Evolutionary conservation across 1,284 basidiomycete genomes (phyloP).

Genomic region (Tranzscheliella williamsii): DNA sequence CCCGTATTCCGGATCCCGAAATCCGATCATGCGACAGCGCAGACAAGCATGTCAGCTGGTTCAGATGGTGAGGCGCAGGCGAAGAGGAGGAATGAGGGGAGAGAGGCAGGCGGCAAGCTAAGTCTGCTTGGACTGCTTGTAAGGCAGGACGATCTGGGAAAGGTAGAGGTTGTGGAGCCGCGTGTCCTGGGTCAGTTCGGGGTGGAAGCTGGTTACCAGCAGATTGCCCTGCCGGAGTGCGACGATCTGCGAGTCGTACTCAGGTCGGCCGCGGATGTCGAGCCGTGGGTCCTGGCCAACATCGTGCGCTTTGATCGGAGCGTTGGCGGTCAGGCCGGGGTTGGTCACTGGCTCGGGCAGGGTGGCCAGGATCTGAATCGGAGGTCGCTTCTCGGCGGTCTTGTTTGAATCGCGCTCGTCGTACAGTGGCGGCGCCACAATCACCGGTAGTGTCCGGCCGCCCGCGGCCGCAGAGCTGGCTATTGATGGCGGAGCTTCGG

Average conservation of each 20-base stretch:
- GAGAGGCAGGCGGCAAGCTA: too few species aligned
- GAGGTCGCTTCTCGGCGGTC: conserved; percentile 31
- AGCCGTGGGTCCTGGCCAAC: conserved; percentile 13
- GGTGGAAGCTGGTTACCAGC: conserved; percentile 89
- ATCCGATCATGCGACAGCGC: too few species aligned
- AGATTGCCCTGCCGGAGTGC: conserved; percentile 83
- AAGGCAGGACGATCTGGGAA: conserved; percentile 23
- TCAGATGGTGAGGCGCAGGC: too few species aligned
- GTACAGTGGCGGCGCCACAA: conserved; percentile 45
- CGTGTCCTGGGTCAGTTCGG: conserved; percentile 83
- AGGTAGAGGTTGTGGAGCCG: conserved; percentile 89
- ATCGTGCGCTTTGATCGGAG: conserved; percentile 8
- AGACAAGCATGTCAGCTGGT: too few species aligned
- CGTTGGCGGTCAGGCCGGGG: conserved; percentile 18
- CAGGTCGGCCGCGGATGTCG: conserved; percentile 24
- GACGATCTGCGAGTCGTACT: conserved; percentile 70
- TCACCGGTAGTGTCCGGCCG: conserved; percentile 13
- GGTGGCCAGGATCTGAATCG: conserved; percentile 70
- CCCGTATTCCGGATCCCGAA: too few species aligned
- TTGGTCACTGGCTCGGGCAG: conserved; percentile 68
- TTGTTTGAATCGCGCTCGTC: conserved; percentile 11
- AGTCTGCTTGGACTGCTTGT: conserved; percentile 7
- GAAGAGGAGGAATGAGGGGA: too few species aligned
- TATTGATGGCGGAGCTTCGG: conserved; percentile 2
- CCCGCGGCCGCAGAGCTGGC: neutral